Percentiles rank a stretch among this genome's conserved stretches.
phyloP scores from a whole-genome alignment of 495 filamentous ascomycete genomes.

The Aspergillus affinis region DNA sequence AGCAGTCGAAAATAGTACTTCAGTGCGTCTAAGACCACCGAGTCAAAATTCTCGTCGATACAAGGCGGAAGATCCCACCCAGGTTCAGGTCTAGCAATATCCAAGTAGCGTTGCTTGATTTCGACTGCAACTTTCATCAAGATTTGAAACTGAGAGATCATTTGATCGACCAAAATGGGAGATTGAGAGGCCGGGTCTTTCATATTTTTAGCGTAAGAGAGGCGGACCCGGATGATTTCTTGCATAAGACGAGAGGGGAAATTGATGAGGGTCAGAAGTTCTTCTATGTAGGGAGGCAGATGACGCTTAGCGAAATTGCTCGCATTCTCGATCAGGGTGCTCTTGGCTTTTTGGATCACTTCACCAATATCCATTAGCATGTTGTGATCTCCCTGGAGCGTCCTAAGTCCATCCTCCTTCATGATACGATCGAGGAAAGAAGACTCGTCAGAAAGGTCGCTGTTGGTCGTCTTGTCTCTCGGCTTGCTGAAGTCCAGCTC shows the following conservation, averaged over 20 bases:
- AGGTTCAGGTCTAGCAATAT: slow-evolving; percentile 80
- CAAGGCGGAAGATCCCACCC: slow-evolving; percentile 96
- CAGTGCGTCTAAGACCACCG: slow-evolving; percentile 90
- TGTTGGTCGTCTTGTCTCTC: slow-evolving; percentile 43
- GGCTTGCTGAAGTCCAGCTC: slow-evolving; percentile 84
- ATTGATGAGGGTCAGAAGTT: slow-evolving; percentile 91
- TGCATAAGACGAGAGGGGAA: slow-evolving; percentile 95
- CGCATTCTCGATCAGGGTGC: slow-evolving; percentile 83
- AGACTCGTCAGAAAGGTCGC: slow-evolving; percentile 77
- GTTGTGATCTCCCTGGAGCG: slow-evolving; percentile 76
- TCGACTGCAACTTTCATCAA: slow-evolving; percentile 84
- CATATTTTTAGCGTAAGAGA: slow-evolving; percentile 92
- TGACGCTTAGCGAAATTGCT: slow-evolving; percentile 85
- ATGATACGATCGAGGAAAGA: slow-evolving; percentile 97
- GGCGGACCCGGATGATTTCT: slow-evolving; percentile 89
- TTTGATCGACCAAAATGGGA: slow-evolving; percentile 88
- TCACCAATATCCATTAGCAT: slow-evolving; percentile 79
- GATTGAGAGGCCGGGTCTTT: slow-evolving; percentile 85
- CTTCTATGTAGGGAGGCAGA: slow-evolving; percentile 94
- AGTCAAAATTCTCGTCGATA: slow-evolving; percentile 94
- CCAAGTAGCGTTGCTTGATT: slow-evolving; percentile 86
- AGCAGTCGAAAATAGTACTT: slow-evolving; percentile 97
- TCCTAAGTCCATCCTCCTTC: slow-evolving; percentile 93
- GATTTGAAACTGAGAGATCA: slow-evolving; percentile 95
- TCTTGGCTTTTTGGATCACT: slow-evolving; percentile 91